These are phyloP conservation scores for Leccinum subgranulosum DNA, from an alignment of 768 basidiomycete species.

Conservation along the genomic window DNA sequence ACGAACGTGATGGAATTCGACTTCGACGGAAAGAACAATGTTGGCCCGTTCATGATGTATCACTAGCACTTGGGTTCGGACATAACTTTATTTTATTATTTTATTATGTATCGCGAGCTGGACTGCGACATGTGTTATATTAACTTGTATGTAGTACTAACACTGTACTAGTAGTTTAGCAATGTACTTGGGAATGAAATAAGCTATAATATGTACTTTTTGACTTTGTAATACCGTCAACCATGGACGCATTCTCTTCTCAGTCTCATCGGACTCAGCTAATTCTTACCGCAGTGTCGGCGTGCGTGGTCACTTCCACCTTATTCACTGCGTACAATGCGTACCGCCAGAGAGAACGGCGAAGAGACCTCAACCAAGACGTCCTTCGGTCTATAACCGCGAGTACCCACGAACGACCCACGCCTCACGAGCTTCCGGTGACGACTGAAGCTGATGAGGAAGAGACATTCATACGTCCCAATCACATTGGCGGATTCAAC, in stretches of 20 bases:
- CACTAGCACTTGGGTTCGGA: slow-evolving; percentile 6
- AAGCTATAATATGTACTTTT: background rate
- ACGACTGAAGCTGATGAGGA: slow-evolving; percentile 6
- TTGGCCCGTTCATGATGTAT: slow-evolving; percentile 18
- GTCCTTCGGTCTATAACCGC: slow-evolving; percentile 48
- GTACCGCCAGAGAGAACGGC: slow-evolving; percentile 43
- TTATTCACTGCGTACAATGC: slow-evolving; percentile 57
- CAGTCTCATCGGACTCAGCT: slow-evolving; percentile 65
- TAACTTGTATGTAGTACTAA: no score
- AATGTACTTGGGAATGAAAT: background rate
- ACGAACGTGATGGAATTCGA: background rate
- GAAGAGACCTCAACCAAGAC: slow-evolving; percentile 57
- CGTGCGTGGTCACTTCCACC: slow-evolving; percentile 59
- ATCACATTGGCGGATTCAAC: slow-evolving; percentile 43
- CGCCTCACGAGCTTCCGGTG: background rate
- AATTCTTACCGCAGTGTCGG: slow-evolving; percentile 58
- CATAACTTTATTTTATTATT: slow-evolving; percentile 28
- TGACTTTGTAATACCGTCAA: background rate
- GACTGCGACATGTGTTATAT: slow-evolving; percentile 4
- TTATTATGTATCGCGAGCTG: slow-evolving; percentile 16
- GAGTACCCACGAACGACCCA: slow-evolving; percentile 8
- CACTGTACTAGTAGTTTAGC: background rate
- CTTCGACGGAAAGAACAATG: slow-evolving; percentile 2
- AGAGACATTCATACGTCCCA: slow-evolving; percentile 17
- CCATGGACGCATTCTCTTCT: slow-evolving; percentile 23